A percentile compares a stretch with the other conserved stretches of the same genome.
These are phyloP conservation scores for Trichomonas vaginalis DNA, from an alignment of 208 protist genomes.

Conservation along the genomic window DNA sequence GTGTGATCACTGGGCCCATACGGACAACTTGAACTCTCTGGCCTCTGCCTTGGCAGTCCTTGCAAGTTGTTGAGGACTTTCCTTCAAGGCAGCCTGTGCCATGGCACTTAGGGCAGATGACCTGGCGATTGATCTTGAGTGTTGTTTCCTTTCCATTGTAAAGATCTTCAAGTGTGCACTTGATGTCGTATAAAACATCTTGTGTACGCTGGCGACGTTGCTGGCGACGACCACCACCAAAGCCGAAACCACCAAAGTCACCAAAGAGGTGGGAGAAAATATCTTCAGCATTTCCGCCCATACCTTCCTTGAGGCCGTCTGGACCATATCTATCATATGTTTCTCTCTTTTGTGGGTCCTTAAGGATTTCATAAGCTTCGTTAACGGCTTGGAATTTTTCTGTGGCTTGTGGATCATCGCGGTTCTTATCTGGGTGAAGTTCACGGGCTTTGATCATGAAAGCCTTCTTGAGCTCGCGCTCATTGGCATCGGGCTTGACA, in stretches of 20 bases:
- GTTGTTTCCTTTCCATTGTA: background rate
- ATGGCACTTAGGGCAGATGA: background rate
- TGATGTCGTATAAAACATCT: background rate
- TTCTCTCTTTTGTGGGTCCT: slow-evolving; percentile 32
- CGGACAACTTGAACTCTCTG: background rate
- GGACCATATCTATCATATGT: slow-evolving; percentile 37
- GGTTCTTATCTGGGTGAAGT: slow-evolving; percentile 4
- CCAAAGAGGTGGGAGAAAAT: background rate
- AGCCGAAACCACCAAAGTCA: background rate
- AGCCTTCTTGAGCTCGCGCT: background rate
- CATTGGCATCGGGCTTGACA: background rate
- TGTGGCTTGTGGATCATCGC: slow-evolving; percentile 50
- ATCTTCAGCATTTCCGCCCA: background rate
- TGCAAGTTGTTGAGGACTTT: background rate
- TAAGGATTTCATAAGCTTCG: slow-evolving; percentile 40
- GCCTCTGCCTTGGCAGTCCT: background rate
- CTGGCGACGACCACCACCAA: background rate
- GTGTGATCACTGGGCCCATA: background rate
- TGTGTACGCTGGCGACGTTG: background rate
- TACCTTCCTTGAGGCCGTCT: slow-evolving; percentile 20
- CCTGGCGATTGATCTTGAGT: background rate
- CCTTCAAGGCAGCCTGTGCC: background rate
- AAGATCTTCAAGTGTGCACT: background rate
- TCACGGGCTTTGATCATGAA: background rate
- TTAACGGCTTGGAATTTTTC: slow-evolving; percentile 46